phyloP scores from a whole-genome alignment of 768 basidiomycete species.

The Chalciporus piperatus region DNA sequence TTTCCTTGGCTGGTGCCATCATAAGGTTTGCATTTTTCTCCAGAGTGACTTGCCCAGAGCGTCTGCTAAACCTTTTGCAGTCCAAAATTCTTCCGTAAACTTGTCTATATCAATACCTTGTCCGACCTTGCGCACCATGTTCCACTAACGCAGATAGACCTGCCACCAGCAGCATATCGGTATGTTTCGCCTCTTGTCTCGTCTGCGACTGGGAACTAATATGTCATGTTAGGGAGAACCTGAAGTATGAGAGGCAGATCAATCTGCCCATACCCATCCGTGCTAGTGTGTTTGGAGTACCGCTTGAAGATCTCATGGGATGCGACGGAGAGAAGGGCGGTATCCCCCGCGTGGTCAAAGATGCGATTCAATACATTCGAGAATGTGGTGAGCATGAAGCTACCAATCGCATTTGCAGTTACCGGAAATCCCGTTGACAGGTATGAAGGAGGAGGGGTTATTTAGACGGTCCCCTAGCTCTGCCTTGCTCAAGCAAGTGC shows the following conservation, averaged over 20 bases:
- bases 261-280: conserved; percentile 58
- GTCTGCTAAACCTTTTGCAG: conserved; percentile 35
- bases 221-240: conserved; percentile 59
- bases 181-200: conserved; percentile 37
- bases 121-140: conserved; percentile 75
- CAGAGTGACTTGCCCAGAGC: neutral
- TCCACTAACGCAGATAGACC: conserved; percentile 85
- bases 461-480: conserved; percentile 82
- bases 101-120: conserved; percentile 71
- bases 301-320: conserved; percentile 82
- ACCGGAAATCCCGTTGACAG: conserved; percentile 26
- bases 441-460: conserved; percentile 69
- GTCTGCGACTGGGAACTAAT: neutral
- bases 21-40: conserved; percentile 56
- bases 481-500: conserved; percentile 64
- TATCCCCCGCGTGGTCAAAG: conserved; percentile 76
- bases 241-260: conserved; percentile 70
- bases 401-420: neutral
- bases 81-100: conserved; percentile 88
- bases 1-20: conserved; percentile 83
- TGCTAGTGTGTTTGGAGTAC: conserved; percentile 74
- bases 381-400: conserved; percentile 41
- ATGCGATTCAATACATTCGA: conserved; percentile 69
- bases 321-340: conserved; percentile 78
- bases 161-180: conserved; percentile 81